Conservation (phyloP, 164 flowering plant genomes). For the Piper longum region DNA sequence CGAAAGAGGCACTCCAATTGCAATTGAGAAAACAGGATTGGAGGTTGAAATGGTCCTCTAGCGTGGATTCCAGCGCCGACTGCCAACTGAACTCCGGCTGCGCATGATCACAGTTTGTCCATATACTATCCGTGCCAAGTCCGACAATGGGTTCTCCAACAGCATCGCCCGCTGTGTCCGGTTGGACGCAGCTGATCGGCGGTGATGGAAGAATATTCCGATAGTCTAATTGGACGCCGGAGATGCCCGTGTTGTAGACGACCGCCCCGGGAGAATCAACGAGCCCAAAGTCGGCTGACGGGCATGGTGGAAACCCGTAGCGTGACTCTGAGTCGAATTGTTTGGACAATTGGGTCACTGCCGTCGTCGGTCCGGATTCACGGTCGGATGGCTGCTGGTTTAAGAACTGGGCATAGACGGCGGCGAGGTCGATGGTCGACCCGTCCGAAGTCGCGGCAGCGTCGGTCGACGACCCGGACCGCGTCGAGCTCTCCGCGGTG, state of each 20-base stretch:
- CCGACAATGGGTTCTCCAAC: constrained; percentile 10
- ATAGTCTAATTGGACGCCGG: background rate
- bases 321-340: background rate
- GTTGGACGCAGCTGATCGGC: background rate
- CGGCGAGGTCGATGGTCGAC: constrained; percentile 36
- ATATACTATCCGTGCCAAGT: constrained; percentile 11
- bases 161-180: constrained; percentile 7
- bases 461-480: background rate
- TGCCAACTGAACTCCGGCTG: constrained; percentile 16
- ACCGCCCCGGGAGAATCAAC: background rate
- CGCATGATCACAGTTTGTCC: constrained; percentile 14
- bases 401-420: constrained; percentile 47
- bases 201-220: background rate
- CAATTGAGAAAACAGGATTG: constrained; percentile 11
- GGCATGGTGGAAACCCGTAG: background rate
- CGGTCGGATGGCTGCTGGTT: constrained; percentile 9
- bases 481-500: background rate
- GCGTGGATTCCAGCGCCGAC: constrained; percentile 12
- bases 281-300: background rate
- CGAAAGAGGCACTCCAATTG: constrained; percentile 24
- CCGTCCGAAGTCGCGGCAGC: constrained; percentile 3
- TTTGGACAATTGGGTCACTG: constrained; percentile 3
- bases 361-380: background rate
- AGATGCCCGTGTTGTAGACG: background rate
- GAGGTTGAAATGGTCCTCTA: constrained; percentile 11